Conservation (phyloP, 2,329 filamentous ascomycete genomes). For the Fonsecaea multimorphosa region DNA sequence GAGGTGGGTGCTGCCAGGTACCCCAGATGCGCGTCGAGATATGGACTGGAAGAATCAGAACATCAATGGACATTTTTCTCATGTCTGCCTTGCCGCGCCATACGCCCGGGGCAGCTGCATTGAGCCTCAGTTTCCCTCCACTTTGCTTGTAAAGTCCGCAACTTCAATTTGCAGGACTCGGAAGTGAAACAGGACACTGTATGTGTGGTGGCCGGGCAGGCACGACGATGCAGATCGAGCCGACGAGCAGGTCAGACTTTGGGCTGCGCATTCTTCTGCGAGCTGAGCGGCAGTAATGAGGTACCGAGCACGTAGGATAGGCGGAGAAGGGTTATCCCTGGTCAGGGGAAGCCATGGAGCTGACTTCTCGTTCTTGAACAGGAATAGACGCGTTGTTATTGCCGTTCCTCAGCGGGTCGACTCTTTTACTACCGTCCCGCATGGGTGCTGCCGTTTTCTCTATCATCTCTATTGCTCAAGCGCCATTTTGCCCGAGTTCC, state of each 20-base stretch:
- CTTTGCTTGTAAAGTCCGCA: neutral
- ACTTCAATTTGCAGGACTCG: neutral
- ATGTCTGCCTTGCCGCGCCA: neutral
- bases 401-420: neutral
- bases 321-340: neutral
- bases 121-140: neutral
- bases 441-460: neutral
- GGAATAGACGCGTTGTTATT: constrained; percentile 5
- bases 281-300: neutral
- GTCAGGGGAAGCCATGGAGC: neutral
- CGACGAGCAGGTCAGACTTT: neutral
- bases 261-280: neutral
- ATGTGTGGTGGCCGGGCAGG: neutral
- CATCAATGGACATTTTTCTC: neutral
- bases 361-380: neutral
- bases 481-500: constrained; percentile 9
- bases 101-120: neutral
- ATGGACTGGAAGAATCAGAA: neutral
- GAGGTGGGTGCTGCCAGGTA: neutral
- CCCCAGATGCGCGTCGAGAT: neutral
- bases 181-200: neutral
- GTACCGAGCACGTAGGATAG: neutral
- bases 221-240: neutral
- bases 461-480: constrained; percentile 7
- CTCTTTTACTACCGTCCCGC: neutral